Evolutionary conservation across 2,329 filamentous ascomycete species (phyloP).

Genomic region (Penicillium paneum): DNA sequence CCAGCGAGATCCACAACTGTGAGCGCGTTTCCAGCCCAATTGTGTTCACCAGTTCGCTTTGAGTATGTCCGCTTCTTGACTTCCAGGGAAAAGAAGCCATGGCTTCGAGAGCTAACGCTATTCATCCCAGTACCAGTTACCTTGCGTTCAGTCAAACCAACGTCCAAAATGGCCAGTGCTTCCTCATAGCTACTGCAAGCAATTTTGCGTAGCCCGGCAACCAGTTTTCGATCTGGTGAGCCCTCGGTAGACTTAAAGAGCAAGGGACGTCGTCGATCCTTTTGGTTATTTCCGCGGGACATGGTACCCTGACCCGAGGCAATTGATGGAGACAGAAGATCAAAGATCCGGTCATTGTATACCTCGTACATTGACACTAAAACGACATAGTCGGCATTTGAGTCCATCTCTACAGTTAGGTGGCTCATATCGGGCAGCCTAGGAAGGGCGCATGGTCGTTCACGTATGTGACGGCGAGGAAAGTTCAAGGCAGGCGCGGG

Average conservation of each 20-base stretch:
- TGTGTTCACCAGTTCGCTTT: slow-evolving; percentile 51
- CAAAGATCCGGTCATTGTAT: slow-evolving; percentile 97
- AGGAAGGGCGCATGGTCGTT: slow-evolving; percentile 68
- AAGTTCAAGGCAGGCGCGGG: slow-evolving; percentile 55
- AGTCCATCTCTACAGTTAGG: slow-evolving; percentile 64
- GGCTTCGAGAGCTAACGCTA: slow-evolving; percentile 84
- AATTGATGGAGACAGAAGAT: slow-evolving; percentile 67
- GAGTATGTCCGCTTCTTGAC: slow-evolving; percentile 71
- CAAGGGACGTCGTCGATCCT: slow-evolving; percentile 74
- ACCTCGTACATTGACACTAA: slow-evolving; percentile 98
- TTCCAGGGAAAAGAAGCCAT: slow-evolving; percentile 95
- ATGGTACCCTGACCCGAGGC: slow-evolving; percentile 41
- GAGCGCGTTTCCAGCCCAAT: slow-evolving; percentile 74
- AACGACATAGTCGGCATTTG: slow-evolving; percentile 75
- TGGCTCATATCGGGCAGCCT: slow-evolving; percentile 71
- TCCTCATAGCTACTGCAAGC: slow-evolving; percentile 79
- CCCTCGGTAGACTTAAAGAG: slow-evolving; percentile 89
- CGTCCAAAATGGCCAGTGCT: slow-evolving; percentile 84
- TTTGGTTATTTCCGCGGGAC: slow-evolving; percentile 51
- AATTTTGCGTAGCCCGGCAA: slow-evolving; percentile 86
- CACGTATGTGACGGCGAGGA: slow-evolving; percentile 59
- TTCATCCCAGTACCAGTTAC: slow-evolving; percentile 92
- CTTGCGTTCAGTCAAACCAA: slow-evolving; percentile 78
- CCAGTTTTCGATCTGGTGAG: slow-evolving; percentile 88
- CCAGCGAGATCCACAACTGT: slow-evolving; percentile 91